A percentile compares a stretch with the other conserved stretches of the same genome.
Evolutionary conservation across 129 eudicot species (phyloP).

Genomic region (Lactuca saligna): DNA sequence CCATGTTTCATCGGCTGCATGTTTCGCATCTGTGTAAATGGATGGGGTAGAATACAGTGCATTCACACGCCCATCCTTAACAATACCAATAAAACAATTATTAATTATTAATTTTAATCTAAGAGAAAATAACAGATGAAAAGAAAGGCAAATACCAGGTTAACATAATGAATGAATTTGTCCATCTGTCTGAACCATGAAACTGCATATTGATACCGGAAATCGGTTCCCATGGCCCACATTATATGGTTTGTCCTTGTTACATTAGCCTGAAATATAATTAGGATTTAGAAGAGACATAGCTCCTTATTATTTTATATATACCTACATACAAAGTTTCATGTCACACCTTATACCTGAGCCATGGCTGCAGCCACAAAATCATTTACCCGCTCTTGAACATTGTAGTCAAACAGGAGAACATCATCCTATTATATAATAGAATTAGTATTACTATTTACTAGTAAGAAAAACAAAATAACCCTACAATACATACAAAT

Average conservation of each 20-base stretch:
- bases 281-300: not conserved
- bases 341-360: conserved; percentile 46
- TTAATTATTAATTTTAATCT: conserved; percentile 9
- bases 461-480: conserved; percentile 10
- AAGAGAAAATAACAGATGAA: not conserved
- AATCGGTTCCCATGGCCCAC: conserved; percentile 99
- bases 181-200: conserved; percentile 99
- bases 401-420: conserved; percentile 84
- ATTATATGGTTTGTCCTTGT: conserved; percentile 96
- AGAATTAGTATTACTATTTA: conserved; percentile 4
- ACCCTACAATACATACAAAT: conserved; percentile 6
- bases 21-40: conserved; percentile 60
- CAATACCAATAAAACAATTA: not conserved
- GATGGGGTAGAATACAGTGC: conserved; percentile 68
- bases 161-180: conserved; percentile 92
- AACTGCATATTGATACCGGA: conserved; percentile 90
- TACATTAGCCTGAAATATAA: conserved; percentile 62
- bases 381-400: conserved; percentile 84
- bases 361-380: conserved; percentile 90
- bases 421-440: conserved; percentile 57
- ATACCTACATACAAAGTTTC: not conserved
- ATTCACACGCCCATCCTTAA: conserved; percentile 70
- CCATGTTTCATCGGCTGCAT: conserved; percentile 55
- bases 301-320: too few relatives aligned
- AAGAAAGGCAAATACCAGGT: conserved; percentile 51